Base-by-base conservation (phyloP, 2,329 filamentous ascomycete species). In the Periconia macrospinosa region DNA sequence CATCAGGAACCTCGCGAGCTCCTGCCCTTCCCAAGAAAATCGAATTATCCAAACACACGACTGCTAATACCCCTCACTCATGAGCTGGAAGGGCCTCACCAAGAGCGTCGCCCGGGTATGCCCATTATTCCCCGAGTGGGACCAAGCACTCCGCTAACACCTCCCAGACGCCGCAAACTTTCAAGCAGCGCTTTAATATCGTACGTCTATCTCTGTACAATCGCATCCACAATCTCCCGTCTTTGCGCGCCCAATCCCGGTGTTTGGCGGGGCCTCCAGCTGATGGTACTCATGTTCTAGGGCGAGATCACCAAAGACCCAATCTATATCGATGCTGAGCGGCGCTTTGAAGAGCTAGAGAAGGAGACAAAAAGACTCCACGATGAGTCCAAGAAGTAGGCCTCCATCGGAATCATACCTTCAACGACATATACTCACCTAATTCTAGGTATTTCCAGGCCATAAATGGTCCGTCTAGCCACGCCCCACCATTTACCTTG, bases 71-170 rank as follows among this genome's bases (percentile, higher is more conserved):
- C 45, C 48, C 48, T 57, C 50, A 52, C 73, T 65, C 72, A 97
- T 99, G 94, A 97, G 92, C 85, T 92, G 96, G 83, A 95, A 94
- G 78, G 94, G 94, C 69, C 91, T 99, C 70, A 87, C 89, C 75
- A 97, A 97, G 83, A 89, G 89, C 80, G 81, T 96, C 72, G 85
- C 86, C 59, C 86, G 94, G 78, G 93, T 93, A 83, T 74, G 87
- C 49, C 50, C 50, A 53, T 55, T 45, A 53, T 52, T 47, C 50
- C 56, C 49, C 20, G 37, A 43, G 44, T 44, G 50, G 55, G 58
- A 58, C 35, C 52, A 50, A 53, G 30, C 15, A 11, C 50, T 54
- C 59, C 55, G 65, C 69, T 70, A 62, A 69, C 57, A 42, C 33
- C 17, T 17, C 45, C 49, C 60, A 85, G 91, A 89, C 93, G 71